A percentile compares a stretch with the other conserved stretches of the same genome.
phyloP scores from a whole-genome alignment of 1,139 yeast species.

The Yamadazyma sp. region DNA sequence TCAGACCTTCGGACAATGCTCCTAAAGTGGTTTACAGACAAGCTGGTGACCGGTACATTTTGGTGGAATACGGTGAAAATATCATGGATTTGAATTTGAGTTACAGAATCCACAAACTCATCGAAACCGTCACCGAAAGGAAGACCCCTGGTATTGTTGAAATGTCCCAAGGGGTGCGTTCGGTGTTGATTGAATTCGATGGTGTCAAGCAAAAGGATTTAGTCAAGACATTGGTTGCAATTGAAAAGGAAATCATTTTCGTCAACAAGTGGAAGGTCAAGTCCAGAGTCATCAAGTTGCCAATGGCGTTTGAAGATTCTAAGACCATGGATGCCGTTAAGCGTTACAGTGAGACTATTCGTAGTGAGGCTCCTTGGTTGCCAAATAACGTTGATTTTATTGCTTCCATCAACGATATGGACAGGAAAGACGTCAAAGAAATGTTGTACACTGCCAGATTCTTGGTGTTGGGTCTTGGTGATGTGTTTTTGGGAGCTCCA shows the following conservation, averaged over 20 bases:
- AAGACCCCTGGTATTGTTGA: constrained; percentile 80
- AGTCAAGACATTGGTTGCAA: constrained; percentile 62
- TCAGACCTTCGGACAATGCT: constrained; percentile 47
- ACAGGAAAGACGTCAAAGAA: constrained; percentile 73
- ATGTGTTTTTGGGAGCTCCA: constrained; percentile 96
- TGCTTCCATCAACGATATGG: constrained; percentile 80
- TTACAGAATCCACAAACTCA: constrained; percentile 81
- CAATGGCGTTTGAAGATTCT: constrained; percentile 95
- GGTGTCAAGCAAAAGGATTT: constrained; percentile 60
- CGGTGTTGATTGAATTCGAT: constrained; percentile 83
- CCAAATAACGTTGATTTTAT: constrained; percentile 96
- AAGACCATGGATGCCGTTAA: constrained; percentile 85
- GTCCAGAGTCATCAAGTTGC: constrained; percentile 78
- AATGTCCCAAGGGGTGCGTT: constrained; percentile 96
- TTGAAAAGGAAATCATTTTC: constrained; percentile 72
- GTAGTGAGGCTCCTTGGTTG: constrained; percentile 94
- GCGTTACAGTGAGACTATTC: constrained; percentile 89
- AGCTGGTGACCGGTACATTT: constrained; percentile 92
- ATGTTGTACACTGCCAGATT: constrained; percentile 86
- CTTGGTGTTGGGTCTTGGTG: constrained; percentile 93
- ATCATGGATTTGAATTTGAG: constrained; percentile 79
- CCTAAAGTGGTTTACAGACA: constrained; percentile 87
- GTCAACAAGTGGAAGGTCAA: constrained; percentile 83
- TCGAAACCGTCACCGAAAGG: constrained; percentile 65
- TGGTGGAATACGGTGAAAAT: constrained; percentile 91